phyloP scores from a whole-genome alignment of 768 basidiomycete genomes.

The Amanita subjunquillea region DNA sequence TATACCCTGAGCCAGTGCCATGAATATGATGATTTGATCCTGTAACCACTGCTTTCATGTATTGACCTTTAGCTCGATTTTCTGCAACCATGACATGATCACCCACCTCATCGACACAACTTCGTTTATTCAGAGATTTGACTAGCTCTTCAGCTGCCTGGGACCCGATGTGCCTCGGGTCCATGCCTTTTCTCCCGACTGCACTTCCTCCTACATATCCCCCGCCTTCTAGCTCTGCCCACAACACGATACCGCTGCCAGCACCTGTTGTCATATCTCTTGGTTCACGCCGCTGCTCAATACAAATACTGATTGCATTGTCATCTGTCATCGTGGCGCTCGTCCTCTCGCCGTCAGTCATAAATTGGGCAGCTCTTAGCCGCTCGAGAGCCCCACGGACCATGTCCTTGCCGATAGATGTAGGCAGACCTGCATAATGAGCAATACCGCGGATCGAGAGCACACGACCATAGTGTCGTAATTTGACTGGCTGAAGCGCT shows the following conservation, averaged over 20 bases:
- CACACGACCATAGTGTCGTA: constrained; percentile 50
- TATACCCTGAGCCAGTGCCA: constrained; percentile 59
- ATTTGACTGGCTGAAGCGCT: constrained; percentile 27
- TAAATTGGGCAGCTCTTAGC: constrained; percentile 31
- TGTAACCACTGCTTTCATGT: constrained; percentile 28
- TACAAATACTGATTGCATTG: constrained; percentile 24
- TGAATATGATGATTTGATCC: constrained; percentile 73
- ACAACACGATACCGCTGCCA: constrained; percentile 64
- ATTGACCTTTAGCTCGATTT: background rate
- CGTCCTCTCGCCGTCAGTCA: background rate
- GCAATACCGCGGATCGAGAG: constrained; percentile 43
- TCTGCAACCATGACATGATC: background rate
- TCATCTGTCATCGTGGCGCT: constrained; percentile 4
- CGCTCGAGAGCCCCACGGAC: constrained; percentile 36
- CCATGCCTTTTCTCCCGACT: constrained; percentile 40
- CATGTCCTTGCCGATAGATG: constrained; percentile 44
- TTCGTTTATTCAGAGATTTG: constrained; percentile 48
- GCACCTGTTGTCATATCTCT: constrained; percentile 39
- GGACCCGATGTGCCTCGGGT: constrained; percentile 39
- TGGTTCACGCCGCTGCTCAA: constrained; percentile 30
- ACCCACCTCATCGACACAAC: constrained; percentile 64
- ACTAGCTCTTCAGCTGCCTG: constrained; percentile 52
- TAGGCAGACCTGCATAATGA: constrained; percentile 60
- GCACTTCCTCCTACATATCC: constrained; percentile 64
- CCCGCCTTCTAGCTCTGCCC: constrained; percentile 63